phyloP scores from a whole-genome alignment of 108 stramenopile genomes.

The Tribonema minus region DNA sequence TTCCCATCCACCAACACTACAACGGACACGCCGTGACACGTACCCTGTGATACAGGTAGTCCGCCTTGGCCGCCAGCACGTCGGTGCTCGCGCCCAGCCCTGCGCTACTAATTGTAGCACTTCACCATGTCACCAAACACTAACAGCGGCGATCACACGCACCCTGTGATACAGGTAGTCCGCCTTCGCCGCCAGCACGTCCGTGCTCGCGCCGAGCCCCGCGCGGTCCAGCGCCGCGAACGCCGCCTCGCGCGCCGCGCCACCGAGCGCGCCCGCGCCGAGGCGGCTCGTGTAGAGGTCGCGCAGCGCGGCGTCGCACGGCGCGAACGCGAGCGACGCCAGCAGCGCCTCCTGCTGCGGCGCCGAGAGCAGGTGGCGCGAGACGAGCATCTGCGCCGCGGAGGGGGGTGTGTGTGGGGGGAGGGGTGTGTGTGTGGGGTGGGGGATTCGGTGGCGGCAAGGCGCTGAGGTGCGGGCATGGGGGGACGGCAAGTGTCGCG shows the following conservation, averaged over 20 bases:
- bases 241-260: no score
- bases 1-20: no score
- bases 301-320: background rate
- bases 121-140: no score
- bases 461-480: no score
- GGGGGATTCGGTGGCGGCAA: no score
- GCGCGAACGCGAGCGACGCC: background rate
- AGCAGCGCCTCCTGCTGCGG: background rate
- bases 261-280: background rate
- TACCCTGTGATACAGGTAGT: slow-evolving; percentile 18
- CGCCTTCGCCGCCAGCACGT: slow-evolving; percentile 32
- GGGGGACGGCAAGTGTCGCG: no score
- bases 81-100: slow-evolving; percentile 25
- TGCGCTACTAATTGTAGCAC: no score
- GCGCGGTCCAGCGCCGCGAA: background rate
- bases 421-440: no score
- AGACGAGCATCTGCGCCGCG: no score
- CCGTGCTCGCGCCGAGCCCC: slow-evolving; percentile 23
- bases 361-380: no score
- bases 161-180: slow-evolving; percentile 23
- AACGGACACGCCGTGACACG: background rate
- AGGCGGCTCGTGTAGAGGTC: background rate
- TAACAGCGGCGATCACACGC: no score
- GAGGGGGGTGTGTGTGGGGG: no score
- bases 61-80: slow-evolving; percentile 34